A percentile compares a stretch with the other conserved stretches of the same genome.
These are phyloP conservation scores for Clitoria ternatea DNA, from an alignment of 306 rosid species.

Conservation along the genomic window DNA sequence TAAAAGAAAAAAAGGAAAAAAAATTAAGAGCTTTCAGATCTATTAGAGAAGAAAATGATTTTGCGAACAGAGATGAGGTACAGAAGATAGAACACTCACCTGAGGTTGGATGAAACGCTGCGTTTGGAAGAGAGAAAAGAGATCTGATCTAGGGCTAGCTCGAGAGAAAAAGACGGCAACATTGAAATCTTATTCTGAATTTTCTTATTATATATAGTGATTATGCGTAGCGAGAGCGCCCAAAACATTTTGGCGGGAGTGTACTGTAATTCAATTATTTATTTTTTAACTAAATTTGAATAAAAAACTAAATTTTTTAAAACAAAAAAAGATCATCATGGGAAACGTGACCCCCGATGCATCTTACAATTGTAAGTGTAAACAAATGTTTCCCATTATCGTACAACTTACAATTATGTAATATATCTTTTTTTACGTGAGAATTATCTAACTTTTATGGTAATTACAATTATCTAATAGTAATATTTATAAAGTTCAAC, in stretches of 20 bases:
- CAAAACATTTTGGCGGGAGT: constrained; percentile 28
- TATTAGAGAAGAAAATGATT: not conserved
- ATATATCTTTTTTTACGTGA: too few species aligned
- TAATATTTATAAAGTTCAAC: too few species aligned
- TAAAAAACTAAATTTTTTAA: too few species aligned
- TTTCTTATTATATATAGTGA: not conserved
- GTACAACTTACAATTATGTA: too few species aligned
- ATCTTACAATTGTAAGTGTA: too few species aligned
- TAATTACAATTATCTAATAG: too few species aligned
- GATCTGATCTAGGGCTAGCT: constrained; percentile 21
- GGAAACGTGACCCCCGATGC: too few species aligned
- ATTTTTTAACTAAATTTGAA: not conserved
- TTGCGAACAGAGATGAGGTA: not conserved
- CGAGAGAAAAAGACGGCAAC: not conserved
- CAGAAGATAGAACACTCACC: constrained; percentile 3
- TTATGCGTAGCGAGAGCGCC: constrained; percentile 15
- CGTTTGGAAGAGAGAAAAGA: not conserved
- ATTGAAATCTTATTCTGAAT: not conserved
- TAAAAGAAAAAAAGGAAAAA: not conserved
- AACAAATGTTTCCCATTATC: too few species aligned
- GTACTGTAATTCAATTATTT: not conserved
- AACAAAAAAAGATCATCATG: too few species aligned
- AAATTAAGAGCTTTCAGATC: constrained; percentile 11
- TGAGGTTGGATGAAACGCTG: not conserved
- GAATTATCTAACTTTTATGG: too few species aligned